Percentiles rank a stretch among this genome's conserved stretches.
phyloP scores from a whole-genome alignment of 352 stramenopile genomes.

The Pythium dissotocum region DNA sequence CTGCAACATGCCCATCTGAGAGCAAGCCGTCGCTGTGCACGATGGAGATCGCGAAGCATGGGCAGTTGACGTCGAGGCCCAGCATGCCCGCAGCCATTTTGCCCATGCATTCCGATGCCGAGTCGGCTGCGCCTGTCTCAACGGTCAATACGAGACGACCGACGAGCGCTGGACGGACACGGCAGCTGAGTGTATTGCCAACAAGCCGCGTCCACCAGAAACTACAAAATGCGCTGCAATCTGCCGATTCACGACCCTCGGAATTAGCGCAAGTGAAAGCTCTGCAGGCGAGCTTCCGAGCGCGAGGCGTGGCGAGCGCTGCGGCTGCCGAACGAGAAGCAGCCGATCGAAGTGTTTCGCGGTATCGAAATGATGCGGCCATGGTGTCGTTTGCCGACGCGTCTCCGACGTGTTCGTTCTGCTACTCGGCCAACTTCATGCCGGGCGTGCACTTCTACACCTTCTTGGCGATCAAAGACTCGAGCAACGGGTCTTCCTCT shows the following conservation, averaged over 20 bases:
- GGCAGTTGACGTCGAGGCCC: background rate
- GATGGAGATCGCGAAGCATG: background rate
- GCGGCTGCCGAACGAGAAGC: constrained; percentile 19
- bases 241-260: constrained; percentile 35
- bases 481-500: background rate
- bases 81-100: background rate
- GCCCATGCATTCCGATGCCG: background rate
- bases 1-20: background rate
- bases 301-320: constrained; percentile 15
- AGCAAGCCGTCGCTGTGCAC: background rate
- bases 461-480: constrained; percentile 66
- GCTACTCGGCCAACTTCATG: constrained; percentile 68
- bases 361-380: constrained; percentile 56
- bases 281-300: constrained; percentile 27
- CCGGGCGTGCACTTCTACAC: constrained; percentile 81
- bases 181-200: background rate
- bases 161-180: constrained; percentile 9
- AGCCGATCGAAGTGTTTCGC: constrained; percentile 36
- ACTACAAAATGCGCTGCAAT: constrained; percentile 55
- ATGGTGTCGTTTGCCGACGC: constrained; percentile 66
- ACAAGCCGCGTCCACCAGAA: constrained; percentile 68
- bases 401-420: constrained; percentile 37
- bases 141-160: background rate
- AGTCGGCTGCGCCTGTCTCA: background rate
- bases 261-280: constrained; percentile 32